Percentiles rank a stretch among this genome's conserved stretches.
Evolutionary conservation across 352 stramenopile species (phyloP).

Genomic region (Stramenopiles sp.): DNA sequence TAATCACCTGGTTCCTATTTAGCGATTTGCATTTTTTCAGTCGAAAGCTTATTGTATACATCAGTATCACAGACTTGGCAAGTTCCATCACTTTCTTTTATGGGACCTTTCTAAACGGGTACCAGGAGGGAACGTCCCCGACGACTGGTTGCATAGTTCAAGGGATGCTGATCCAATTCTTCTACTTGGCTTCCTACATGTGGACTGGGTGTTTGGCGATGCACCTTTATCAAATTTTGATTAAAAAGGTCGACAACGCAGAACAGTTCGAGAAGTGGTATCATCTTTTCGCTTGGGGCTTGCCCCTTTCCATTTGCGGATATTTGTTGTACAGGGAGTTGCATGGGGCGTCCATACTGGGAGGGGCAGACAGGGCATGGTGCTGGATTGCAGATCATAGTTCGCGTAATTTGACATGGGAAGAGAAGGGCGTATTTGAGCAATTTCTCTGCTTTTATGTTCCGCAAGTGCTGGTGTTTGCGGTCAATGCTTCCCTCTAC

Average conservation of each 20-base stretch:
- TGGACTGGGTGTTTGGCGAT: not conserved
- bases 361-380: not conserved
- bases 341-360: not conserved
- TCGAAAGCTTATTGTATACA: constrained; percentile 4
- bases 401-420: not conserved
- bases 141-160: not conserved
- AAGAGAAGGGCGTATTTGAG: not conserved
- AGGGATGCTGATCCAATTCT: not conserved
- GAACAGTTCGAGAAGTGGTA: not conserved
- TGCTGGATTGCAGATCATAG: not conserved
- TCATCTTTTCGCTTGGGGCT: not conserved
- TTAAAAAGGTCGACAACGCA: not conserved
- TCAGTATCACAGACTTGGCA: not conserved
- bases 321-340: constrained; percentile 2
- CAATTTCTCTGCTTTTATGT: constrained; percentile 8
- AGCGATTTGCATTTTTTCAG: constrained; percentile 1
- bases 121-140: not conserved
- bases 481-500: not conserved
- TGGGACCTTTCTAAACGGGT: not conserved
- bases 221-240: constrained; percentile 5
- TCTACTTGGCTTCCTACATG: not conserved
- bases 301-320: not conserved
- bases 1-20: constrained; percentile 2
- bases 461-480: not conserved
- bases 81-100: not conserved